Conservation (phyloP, 768 basidiomycete species). For the Chalciporus pseudorubinellus region DNA sequence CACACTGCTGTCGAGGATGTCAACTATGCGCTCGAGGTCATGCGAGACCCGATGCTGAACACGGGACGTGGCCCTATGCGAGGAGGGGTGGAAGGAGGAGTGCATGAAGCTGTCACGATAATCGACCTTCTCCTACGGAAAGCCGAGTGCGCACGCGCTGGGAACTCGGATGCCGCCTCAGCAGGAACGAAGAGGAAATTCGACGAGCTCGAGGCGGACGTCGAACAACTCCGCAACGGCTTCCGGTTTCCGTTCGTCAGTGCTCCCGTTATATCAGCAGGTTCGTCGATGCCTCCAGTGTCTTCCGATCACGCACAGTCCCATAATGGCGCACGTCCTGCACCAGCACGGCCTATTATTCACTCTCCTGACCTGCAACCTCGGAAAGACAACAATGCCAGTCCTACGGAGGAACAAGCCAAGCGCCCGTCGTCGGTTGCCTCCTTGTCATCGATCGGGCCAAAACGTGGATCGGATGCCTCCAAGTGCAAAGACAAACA, state of each 20-base stretch:
- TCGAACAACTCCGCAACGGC: slow-evolving; percentile 26
- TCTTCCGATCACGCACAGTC: background rate
- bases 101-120: slow-evolving; percentile 39
- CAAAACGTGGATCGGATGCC: slow-evolving; percentile 17
- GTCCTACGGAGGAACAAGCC: slow-evolving; percentile 12
- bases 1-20: slow-evolving; percentile 47
- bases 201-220: slow-evolving; percentile 37
- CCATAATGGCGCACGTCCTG: background rate
- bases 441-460: background rate
- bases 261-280: slow-evolving; percentile 27
- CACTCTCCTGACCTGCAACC: background rate
- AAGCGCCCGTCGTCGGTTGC: slow-evolving; percentile 13
- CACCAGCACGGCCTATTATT: background rate
- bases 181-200: slow-evolving; percentile 45
- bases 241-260: slow-evolving; percentile 47
- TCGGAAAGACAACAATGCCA: background rate
- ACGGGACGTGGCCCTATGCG: slow-evolving; percentile 32
- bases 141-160: slow-evolving; percentile 34
- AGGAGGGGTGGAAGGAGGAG: slow-evolving; percentile 32
- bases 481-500: slow-evolving; percentile 40
- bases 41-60: slow-evolving; percentile 36
- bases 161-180: slow-evolving; percentile 8
- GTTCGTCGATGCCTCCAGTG: background rate
- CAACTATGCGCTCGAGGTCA: slow-evolving; percentile 41
- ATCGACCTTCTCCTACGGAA: slow-evolving; percentile 41